A percentile compares a stretch with the other conserved stretches of the same genome.
phyloP scores from a whole-genome alignment of 2,329 filamentous ascomycete genomes.

The Diaporthe batatas region DNA sequence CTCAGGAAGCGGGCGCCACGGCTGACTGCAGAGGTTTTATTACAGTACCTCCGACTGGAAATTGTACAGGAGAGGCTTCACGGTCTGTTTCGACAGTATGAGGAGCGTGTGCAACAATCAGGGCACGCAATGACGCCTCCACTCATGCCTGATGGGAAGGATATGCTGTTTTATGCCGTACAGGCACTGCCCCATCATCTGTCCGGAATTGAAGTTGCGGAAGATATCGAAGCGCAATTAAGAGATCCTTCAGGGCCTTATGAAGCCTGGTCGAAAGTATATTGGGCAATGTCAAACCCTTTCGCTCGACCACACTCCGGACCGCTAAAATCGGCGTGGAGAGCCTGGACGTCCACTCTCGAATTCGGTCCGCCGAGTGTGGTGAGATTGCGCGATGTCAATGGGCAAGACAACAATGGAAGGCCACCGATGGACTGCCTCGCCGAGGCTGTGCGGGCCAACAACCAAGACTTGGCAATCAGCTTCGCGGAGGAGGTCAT shows the following conservation, averaged over 20 bases:
- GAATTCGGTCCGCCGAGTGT: not conserved
- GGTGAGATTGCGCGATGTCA: not conserved
- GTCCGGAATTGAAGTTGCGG: not conserved
- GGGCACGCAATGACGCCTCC: conserved; percentile 4
- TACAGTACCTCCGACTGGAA: not conserved
- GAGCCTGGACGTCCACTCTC: not conserved
- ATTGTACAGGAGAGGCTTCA: not conserved
- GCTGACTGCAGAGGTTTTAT: not conserved
- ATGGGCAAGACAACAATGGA: not conserved
- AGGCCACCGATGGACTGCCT: not conserved
- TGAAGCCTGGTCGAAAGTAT: conserved; percentile 4
- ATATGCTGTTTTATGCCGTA: conserved; percentile 13
- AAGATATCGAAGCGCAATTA: not conserved
- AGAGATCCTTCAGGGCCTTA: not conserved
- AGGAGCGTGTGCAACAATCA: not conserved
- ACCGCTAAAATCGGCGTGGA: conserved; percentile 11
- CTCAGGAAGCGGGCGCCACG: not conserved
- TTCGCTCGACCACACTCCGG: conserved; percentile 3
- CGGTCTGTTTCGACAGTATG: not conserved
- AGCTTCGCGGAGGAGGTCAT: not conserved
- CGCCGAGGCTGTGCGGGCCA: not conserved
- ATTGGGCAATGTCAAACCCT: conserved; percentile 28
- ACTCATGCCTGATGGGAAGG: not conserved
- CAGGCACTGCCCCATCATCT: conserved; percentile 21
- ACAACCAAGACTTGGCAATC: conserved; percentile 18